A percentile compares a stretch with the other conserved stretches of the same genome.
Evolutionary conservation across 23 red algal species (phyloP).

Genomic region (Chondrus crispus): DNA sequence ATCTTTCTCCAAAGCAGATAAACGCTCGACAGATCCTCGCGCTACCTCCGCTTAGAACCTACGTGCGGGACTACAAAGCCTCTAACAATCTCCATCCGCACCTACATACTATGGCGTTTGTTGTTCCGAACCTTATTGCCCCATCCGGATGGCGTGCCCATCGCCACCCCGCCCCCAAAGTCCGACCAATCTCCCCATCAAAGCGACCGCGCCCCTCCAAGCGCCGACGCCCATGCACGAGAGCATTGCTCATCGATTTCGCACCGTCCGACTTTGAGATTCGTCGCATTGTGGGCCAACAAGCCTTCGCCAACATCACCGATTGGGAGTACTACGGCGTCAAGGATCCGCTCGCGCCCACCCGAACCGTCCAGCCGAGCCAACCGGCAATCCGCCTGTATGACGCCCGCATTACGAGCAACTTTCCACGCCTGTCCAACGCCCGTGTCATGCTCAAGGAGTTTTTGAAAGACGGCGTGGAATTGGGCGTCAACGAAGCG

Average conservation of each 20-base stretch:
- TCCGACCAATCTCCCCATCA: no score
- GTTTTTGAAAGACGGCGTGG: slow-evolving; percentile 59
- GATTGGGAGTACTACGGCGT: slow-evolving; percentile 79
- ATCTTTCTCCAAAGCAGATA: no score
- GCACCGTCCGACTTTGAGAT: slow-evolving; percentile 77
- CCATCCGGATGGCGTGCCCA: no score
- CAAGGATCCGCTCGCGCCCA: slow-evolving; percentile 60
- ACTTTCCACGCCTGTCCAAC: slow-evolving; percentile 31
- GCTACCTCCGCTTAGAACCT: no score
- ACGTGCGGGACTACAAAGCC: no score
- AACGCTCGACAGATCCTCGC: no score
- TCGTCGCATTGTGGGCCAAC: slow-evolving; percentile 56
- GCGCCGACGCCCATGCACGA: background rate
- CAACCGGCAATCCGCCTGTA: slow-evolving; percentile 63
- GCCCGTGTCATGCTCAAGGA: slow-evolving; percentile 81
- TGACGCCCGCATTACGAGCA: slow-evolving; percentile 48
- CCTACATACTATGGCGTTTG: no score
- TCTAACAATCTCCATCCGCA: no score
- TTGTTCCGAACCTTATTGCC: no score
- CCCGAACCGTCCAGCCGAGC: slow-evolving; percentile 48
- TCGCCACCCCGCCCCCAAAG: no score
- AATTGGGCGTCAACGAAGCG: slow-evolving; percentile 67
- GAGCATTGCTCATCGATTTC: slow-evolving; percentile 28
- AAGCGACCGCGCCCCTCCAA: no score
- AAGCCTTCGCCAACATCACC: slow-evolving; percentile 66